Conservation (phyloP, 345 rosid genomes). For the Citrus reticulata region DNA sequence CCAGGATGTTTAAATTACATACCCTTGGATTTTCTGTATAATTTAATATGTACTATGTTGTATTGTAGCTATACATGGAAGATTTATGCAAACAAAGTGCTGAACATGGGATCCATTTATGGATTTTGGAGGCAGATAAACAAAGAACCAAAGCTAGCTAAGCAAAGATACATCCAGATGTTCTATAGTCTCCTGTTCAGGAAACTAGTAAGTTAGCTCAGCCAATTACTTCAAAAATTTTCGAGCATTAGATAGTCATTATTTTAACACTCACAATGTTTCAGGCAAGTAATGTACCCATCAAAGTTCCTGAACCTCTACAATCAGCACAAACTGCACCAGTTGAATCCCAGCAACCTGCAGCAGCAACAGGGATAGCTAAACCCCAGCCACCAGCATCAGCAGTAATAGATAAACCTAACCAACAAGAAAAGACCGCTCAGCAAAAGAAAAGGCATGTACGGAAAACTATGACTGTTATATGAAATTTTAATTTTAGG, state of each 20-base stretch:
- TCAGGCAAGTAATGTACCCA: conserved; percentile 55
- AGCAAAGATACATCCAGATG: conserved; percentile 67
- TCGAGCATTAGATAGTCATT: background rate
- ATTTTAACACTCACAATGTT: conserved; percentile 11
- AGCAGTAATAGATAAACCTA: background rate
- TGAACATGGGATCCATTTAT: conserved; percentile 81
- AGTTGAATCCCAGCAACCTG: background rate
- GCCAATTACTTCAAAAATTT: background rate
- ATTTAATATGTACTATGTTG: background rate
- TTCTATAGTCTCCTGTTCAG: conserved; percentile 70
- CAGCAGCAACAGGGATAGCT: background rate
- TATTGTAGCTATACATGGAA: conserved; percentile 89
- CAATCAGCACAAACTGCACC: conserved; percentile 20
- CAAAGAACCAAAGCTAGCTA: conserved; percentile 69
- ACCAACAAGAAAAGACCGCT: background rate
- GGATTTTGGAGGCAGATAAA: conserved; percentile 81
- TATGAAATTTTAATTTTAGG: background rate
- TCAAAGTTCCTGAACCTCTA: conserved; percentile 36
- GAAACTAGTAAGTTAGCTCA: conserved; percentile 45
- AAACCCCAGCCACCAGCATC: conserved; percentile 3
- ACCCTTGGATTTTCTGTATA: background rate
- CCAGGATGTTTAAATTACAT: background rate
- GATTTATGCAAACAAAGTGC: conserved; percentile 57
- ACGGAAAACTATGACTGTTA: background rate
- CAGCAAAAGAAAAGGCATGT: conserved; percentile 12